Conservation (phyloP, 371 early-diverging fungal species). For the Dinochytrium kinnereticum region DNA sequence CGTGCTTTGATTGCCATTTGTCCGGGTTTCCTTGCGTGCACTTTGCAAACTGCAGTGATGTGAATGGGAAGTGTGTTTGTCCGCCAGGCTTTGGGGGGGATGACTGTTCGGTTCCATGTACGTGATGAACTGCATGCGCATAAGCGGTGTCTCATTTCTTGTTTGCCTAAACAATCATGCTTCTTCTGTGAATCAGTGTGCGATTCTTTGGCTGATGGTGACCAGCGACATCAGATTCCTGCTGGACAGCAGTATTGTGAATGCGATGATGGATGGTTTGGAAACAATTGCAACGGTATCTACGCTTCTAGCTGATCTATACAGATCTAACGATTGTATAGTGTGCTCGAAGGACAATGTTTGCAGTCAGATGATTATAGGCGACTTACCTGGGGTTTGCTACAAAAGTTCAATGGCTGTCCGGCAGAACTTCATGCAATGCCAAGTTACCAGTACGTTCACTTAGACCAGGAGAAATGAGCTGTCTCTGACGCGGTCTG, state of each 20-base stretch:
- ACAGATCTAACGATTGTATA: no score
- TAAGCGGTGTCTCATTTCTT: no score
- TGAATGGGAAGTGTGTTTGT: slow-evolving; percentile 79
- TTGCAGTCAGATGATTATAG: slow-evolving; percentile 76
- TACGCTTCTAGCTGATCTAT: not conserved
- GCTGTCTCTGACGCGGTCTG: not conserved
- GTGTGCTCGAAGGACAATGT: slow-evolving; percentile 79
- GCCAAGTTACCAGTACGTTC: slow-evolving; percentile 84
- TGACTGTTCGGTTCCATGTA: slow-evolving; percentile 75
- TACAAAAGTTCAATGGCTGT: slow-evolving; percentile 81
- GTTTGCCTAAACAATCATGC: no score
- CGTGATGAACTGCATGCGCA: no score
- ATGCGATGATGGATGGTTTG: slow-evolving; percentile 89
- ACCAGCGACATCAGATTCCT: slow-evolving; percentile 64
- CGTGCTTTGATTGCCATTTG: slow-evolving; percentile 51
- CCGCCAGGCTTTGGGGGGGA: slow-evolving; percentile 89
- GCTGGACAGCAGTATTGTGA: slow-evolving; percentile 57
- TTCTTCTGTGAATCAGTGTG: slow-evolving; percentile 39
- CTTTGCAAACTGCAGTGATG: slow-evolving; percentile 77
- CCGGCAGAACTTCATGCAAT: slow-evolving; percentile 79
- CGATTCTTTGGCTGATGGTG: slow-evolving; percentile 39
- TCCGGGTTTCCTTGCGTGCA: slow-evolving; percentile 78
- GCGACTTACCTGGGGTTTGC: slow-evolving; percentile 81
- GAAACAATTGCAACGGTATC: slow-evolving; percentile 88
- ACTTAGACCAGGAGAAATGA: not conserved